Evolutionary conservation across 1,284 basidiomycete genomes (phyloP).

Genomic region (Irpex rosettiformis): DNA sequence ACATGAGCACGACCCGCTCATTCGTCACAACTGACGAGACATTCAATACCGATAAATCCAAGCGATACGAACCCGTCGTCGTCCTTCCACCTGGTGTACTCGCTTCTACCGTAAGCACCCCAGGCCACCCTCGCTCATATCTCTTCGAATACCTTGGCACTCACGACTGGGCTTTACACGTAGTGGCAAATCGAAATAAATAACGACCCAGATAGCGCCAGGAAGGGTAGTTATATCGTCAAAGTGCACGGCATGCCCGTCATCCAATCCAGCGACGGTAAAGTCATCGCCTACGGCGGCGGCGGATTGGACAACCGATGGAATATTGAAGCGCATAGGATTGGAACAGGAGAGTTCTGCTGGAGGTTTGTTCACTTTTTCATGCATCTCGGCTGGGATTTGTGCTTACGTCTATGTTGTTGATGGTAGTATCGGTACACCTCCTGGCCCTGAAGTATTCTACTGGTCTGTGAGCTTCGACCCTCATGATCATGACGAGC

Average conservation of each 20-base stretch:
- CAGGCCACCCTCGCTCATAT: not conserved
- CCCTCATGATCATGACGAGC: not conserved
- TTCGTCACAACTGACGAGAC: not conserved
- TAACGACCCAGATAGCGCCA: not conserved
- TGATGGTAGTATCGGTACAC: not conserved
- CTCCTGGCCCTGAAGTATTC: not conserved
- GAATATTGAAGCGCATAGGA: not conserved
- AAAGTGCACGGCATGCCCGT: not conserved
- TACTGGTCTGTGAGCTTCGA: constrained; percentile 1
- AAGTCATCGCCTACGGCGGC: not conserved
- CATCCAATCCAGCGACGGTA: not conserved
- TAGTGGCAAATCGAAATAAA: not conserved
- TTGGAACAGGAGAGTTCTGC: not conserved
- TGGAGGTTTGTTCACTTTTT: not conserved
- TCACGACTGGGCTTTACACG: too few relatives aligned
- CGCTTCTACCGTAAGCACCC: not conserved
- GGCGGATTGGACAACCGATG: not conserved
- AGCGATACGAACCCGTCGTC: not conserved
- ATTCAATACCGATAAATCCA: not conserved
- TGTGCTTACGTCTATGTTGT: not conserved
- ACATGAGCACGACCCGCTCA: not conserved
- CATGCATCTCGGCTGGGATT: not conserved
- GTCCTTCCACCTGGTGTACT: not conserved
- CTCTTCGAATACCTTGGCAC: not conserved
- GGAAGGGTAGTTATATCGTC: not conserved